Conservation (phyloP, 176 grass and related monocot species). For the Avena sativa region DNA sequence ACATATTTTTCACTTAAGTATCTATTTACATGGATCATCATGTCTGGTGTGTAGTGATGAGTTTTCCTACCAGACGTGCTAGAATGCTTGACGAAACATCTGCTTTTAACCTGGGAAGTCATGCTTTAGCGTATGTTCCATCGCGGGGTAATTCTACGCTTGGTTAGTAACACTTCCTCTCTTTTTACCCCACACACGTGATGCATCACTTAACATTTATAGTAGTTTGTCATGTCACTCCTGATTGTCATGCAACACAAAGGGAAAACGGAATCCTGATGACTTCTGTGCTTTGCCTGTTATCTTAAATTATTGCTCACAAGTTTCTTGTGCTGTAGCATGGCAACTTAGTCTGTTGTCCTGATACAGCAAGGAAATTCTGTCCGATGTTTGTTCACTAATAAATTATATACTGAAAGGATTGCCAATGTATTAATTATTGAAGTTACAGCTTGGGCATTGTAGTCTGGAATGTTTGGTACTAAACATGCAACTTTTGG, state of each 20-base stretch:
- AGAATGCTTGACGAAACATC: not conserved
- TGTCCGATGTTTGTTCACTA: not conserved
- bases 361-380: slow-evolving; percentile 10
- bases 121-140: not conserved
- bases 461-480: slow-evolving; percentile 1
- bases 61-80: not conserved
- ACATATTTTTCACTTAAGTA: not conserved
- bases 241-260: not conserved
- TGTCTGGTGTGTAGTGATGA: slow-evolving; percentile 18
- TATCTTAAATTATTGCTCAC: not conserved
- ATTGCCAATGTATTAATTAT: not conserved
- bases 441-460: slow-evolving; percentile 1
- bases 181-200: not conserved
- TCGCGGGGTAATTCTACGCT: not conserved
- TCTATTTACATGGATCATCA: not conserved
- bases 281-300: not conserved
- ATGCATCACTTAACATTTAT: not conserved
- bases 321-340: slow-evolving; percentile 4
- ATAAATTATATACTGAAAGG: not conserved
- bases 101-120: not conserved
- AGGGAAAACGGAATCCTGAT: not conserved
- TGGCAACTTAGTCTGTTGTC: slow-evolving; percentile 10
- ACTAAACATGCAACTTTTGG: slow-evolving; percentile 2
- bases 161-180: not conserved
- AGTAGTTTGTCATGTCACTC: slow-evolving; percentile 3